phyloP scores from a whole-genome alignment of 441 rosid species.

The Syzygium malaccense region DNA sequence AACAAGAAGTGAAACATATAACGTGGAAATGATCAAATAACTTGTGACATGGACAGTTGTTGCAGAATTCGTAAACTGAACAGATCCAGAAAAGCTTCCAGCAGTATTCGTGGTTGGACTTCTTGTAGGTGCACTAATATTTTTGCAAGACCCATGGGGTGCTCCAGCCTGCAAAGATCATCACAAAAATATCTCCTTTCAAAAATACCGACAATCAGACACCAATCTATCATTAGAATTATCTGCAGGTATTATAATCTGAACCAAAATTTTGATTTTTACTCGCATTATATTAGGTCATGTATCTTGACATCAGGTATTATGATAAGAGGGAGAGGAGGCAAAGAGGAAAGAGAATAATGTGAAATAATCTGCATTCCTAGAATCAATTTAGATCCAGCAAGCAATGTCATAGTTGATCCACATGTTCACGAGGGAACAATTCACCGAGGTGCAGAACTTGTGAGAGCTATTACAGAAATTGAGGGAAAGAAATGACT shows the following conservation, averaged over 20 bases:
- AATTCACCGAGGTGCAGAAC: background rate
- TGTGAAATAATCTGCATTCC: background rate
- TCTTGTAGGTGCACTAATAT: slow-evolving; percentile 36
- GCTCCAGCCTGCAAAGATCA: slow-evolving; percentile 58
- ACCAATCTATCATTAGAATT: background rate
- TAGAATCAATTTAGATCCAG: background rate
- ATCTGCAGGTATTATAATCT: background rate
- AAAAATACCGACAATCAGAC: background rate
- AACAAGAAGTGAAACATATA: slow-evolving; percentile 31
- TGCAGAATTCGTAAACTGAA: slow-evolving; percentile 67
- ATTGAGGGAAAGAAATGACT: background rate
- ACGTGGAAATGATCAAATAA: slow-evolving; percentile 19
- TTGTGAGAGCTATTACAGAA: background rate
- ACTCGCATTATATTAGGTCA: background rate
- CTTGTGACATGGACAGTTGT: slow-evolving; percentile 28
- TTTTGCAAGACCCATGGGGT: slow-evolving; percentile 82
- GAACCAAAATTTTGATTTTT: background rate
- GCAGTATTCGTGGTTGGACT: slow-evolving; percentile 38
- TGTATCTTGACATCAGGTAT: background rate
- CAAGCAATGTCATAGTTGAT: background rate
- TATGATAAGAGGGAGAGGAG: background rate
- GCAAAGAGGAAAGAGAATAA: background rate
- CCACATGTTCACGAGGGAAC: background rate
- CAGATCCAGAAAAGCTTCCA: slow-evolving; percentile 81
- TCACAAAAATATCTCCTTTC: background rate